phyloP scores from a whole-genome alignment of 257 asterid genomes.

The Capsicum pubescens region DNA sequence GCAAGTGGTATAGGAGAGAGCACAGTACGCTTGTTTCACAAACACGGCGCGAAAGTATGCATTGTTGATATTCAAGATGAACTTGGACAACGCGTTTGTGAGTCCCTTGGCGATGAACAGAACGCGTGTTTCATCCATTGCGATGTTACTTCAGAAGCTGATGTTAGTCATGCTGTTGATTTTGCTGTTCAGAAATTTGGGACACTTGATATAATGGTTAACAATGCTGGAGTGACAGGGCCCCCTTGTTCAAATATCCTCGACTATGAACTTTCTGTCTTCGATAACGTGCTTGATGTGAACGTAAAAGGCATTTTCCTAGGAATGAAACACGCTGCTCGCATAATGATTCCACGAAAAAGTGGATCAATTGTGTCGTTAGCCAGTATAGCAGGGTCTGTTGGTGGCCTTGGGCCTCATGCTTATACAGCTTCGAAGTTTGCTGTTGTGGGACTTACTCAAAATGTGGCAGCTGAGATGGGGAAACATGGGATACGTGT shows the following conservation, averaged over 20 bases:
- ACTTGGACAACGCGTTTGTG: constrained; percentile 50
- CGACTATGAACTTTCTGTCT: constrained; percentile 50
- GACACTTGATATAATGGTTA: constrained; percentile 79
- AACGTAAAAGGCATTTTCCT: constrained; percentile 74
- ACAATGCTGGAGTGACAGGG: constrained; percentile 80
- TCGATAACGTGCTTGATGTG: constrained; percentile 60
- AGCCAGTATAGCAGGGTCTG: constrained; percentile 52
- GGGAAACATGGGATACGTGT: constrained; percentile 85
- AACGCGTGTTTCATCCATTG: constrained; percentile 56
- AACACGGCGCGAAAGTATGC: constrained; percentile 83
- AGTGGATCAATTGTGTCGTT: constrained; percentile 75
- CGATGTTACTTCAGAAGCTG: constrained; percentile 72
- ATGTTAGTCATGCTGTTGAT: constrained; percentile 71
- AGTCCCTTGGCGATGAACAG: constrained; percentile 41
- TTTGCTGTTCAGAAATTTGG: constrained; percentile 61
- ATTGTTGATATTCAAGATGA: constrained; percentile 68
- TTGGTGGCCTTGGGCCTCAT: constrained; percentile 67
- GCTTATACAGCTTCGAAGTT: constrained; percentile 81
- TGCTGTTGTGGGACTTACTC: constrained; percentile 77
- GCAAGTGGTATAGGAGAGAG: constrained; percentile 86
- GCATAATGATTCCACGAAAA: constrained; percentile 77
- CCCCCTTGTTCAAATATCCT: constrained; percentile 68
- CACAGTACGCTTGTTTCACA: constrained; percentile 64
- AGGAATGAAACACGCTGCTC: constrained; percentile 93
- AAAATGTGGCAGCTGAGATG: constrained; percentile 80